Percentiles rank a stretch among this genome's conserved stretches.
phyloP scores from a whole-genome alignment of 805 yeast genomes.

The Yarrowia yakushimensis region DNA sequence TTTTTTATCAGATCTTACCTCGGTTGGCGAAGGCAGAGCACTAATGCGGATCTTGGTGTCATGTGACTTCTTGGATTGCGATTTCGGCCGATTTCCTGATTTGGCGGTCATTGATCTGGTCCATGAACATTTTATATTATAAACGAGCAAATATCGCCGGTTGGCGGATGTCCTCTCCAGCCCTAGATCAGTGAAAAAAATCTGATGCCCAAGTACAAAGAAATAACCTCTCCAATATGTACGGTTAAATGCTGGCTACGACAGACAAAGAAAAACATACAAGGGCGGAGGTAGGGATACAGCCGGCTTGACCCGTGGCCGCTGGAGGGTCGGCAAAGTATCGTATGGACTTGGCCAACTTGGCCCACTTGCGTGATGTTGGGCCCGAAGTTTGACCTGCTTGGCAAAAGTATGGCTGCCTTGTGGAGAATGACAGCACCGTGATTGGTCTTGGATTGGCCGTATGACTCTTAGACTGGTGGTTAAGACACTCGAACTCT shows the following conservation, averaged over 20 bases:
- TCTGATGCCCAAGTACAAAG: neutral
- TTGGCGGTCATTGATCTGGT: too few species aligned
- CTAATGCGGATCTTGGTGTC: too few species aligned
- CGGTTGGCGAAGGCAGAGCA: too few species aligned
- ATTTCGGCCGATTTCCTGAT: too few species aligned
- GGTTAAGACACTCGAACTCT: neutral
- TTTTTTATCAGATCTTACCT: neutral
- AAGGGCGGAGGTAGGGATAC: neutral
- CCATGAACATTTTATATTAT: too few species aligned
- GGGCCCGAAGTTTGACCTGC: neutral
- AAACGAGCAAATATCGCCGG: neutral
- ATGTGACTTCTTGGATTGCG: neutral
- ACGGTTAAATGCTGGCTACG: neutral
- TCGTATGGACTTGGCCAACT: neutral
- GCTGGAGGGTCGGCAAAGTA: neutral
- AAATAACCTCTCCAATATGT: neutral
- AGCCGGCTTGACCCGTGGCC: neutral
- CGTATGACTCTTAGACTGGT: too few species aligned
- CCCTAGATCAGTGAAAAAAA: neutral
- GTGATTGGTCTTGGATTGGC: neutral
- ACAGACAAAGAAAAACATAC: neutral
- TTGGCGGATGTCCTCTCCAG: neutral
- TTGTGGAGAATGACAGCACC: neutral
- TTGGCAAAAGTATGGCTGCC: neutral
- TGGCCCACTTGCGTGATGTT: too few species aligned